These are phyloP conservation scores for Hemisphaericaspora nanyangensis DNA, from an alignment of 805 yeast species.

Conservation along the genomic window DNA sequence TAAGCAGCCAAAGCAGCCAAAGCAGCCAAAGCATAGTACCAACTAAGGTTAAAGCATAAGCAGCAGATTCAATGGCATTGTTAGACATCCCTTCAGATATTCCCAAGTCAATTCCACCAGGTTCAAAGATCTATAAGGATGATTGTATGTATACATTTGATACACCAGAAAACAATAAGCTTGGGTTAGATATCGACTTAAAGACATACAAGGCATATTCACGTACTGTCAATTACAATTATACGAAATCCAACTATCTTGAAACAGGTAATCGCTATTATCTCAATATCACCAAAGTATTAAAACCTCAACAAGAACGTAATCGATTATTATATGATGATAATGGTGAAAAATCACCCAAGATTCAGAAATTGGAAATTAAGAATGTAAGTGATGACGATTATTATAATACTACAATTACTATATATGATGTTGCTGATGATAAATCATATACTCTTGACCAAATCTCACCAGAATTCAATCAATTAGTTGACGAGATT, in stretches of 20 bases:
- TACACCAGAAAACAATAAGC: conserved; percentile 45
- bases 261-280: conserved; percentile 52
- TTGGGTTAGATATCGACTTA: conserved; percentile 75
- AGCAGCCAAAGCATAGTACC: neutral
- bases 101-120: conserved; percentile 15
- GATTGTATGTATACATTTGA: conserved; percentile 88
- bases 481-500: conserved; percentile 39
- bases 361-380: conserved; percentile 65
- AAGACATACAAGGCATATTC: conserved; percentile 70
- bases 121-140: conserved; percentile 63
- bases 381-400: conserved; percentile 62
- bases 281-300: conserved; percentile 53
- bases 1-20: no score
- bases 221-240: conserved; percentile 38
- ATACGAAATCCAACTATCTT: conserved; percentile 54
- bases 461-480: conserved; percentile 18
- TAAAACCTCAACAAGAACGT: conserved; percentile 39
- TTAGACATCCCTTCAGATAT: conserved; percentile 14
- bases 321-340: conserved; percentile 11
- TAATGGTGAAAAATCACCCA: conserved; percentile 30
- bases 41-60: neutral
- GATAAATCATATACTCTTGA: conserved; percentile 23
- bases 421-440: conserved; percentile 36
- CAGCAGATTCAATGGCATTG: conserved; percentile 1
- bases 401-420: conserved; percentile 45